A percentile compares a stretch with the other conserved stretches of the same genome.
Evolutionary conservation across 768 basidiomycete species (phyloP).

Genomic region (Pisolithus microcarpus): DNA sequence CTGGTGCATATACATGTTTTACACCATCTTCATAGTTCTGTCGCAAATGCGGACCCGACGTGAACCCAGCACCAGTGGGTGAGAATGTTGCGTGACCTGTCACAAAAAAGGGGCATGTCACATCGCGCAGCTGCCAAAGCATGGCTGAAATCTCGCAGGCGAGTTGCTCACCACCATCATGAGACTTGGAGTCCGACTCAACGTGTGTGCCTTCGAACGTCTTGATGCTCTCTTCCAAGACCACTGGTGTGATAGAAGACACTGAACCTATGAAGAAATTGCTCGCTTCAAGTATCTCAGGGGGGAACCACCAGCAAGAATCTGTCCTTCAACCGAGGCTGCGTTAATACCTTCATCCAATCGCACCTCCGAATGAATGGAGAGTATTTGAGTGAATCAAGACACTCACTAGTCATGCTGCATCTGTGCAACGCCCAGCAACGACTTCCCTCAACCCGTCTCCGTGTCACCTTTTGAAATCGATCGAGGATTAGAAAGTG

Average conservation of each 20-base stretch:
- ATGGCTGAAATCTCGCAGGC: conserved; percentile 4
- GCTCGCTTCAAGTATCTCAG: not conserved
- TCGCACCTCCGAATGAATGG: not conserved
- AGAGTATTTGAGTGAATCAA: conserved; percentile 5
- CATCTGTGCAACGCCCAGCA: not conserved
- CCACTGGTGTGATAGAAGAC: conserved; percentile 5
- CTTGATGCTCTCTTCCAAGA: conserved; percentile 2
- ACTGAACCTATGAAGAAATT: not conserved
- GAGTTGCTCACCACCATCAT: conserved; percentile 8
- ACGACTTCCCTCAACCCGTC: too few species aligned
- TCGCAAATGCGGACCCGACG: not conserved
- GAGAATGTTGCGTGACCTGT: not conserved
- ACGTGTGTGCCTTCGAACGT: conserved; percentile 6
- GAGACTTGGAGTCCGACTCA: conserved; percentile 5
- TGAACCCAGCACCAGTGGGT: too few species aligned
- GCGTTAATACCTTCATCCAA: not conserved
- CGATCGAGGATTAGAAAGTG: too few species aligned
- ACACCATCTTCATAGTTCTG: not conserved
- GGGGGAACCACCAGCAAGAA: not conserved
- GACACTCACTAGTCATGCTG: conserved; percentile 7
- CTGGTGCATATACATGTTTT: not conserved
- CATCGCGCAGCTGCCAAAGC: not conserved
- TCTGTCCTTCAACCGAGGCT: not conserved
- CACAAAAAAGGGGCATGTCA: conserved; percentile 8
- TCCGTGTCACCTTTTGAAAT: too few species aligned